Conservation (phyloP, 1,284 basidiomycete genomes). For the Pseudozyma flocculosa region DNA sequence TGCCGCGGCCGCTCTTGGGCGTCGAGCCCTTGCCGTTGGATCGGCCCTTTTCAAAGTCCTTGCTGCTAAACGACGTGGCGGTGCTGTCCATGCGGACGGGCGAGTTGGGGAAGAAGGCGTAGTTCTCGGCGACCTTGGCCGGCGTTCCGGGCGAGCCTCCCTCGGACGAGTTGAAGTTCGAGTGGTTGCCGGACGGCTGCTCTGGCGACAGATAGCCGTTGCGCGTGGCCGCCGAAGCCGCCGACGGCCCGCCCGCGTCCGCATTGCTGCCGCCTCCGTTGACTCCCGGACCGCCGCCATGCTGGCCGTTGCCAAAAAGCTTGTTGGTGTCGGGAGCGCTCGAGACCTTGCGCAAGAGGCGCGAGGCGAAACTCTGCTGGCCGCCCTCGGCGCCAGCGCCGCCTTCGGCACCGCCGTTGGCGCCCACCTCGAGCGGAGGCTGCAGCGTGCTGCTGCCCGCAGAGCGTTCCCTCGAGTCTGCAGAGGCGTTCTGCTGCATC, state of each 20-base stretch:
- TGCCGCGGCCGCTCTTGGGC: constrained; percentile 37
- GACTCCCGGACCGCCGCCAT: constrained; percentile 51
- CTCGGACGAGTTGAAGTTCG: constrained; percentile 10
- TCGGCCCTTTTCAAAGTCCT: constrained; percentile 49
- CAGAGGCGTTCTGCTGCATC: constrained; percentile 25
- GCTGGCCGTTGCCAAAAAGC: constrained; percentile 65
- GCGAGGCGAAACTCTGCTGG: constrained; percentile 14
- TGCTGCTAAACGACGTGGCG: constrained; percentile 50
- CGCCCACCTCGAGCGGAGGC: constrained; percentile 28
- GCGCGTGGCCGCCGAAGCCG: constrained; percentile 2
- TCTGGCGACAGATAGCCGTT: constrained; percentile 58
- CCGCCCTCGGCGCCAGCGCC: neutral
- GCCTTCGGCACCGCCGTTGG: constrained; percentile 1
- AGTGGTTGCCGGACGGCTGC: constrained; percentile 61
- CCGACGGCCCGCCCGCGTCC: constrained; percentile 6
- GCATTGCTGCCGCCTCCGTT: constrained; percentile 6
- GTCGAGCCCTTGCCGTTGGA: constrained; percentile 32
- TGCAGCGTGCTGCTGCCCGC: constrained; percentile 16
- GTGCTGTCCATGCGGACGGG: constrained; percentile 52
- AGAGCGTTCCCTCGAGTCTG: neutral
- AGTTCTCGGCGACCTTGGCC: constrained; percentile 9
- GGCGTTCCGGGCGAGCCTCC: constrained; percentile 15
- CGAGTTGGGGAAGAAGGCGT: constrained; percentile 44
- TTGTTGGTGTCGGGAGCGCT: constrained; percentile 95
- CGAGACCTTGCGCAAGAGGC: constrained; percentile 76